Base-by-base conservation (phyloP, 2,329 filamentous ascomycete genomes). In the Rhexocercosporidium sp. region DNA sequence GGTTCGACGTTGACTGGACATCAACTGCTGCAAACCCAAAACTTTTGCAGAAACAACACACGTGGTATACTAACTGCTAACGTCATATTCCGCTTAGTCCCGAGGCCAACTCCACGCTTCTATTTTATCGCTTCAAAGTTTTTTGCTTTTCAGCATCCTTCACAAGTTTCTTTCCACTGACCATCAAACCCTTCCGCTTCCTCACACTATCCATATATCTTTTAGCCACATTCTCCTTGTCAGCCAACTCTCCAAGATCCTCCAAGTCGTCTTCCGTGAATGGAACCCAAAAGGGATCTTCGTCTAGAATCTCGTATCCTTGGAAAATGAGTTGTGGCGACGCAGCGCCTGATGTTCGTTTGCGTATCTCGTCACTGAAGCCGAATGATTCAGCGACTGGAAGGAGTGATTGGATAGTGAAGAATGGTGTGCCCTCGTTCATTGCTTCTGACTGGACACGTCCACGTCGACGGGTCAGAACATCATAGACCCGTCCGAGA, bases 271-370 rank as follows among this genome's bases (percentile, higher is more conserved):
- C 96, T 77, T 98, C 96, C 0, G 95, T 98, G 71, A 93, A 94
- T 1, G 96, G 96, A 56, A 97, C 94, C 96, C 96, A 99, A 82
- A 96, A 97, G 0, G 96, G 96, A 82, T 99, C 96, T 80, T 97
- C 91, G 78, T 98, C 94, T 1, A 98, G 84, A 73, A 97, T 87
- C 79, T 97, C 93, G 77, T 94, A 99, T 0, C 96, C 96, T 8
- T 92, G 88, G 77, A 98, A 99, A 69, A 97, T 91, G 44, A 99
- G 85, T 83, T 98, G 96, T 59, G 96, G 96, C 75, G 93, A 92
- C 0, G 96, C 96, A 3, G 92, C 93, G 3, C 96, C 96, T 7
- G 90, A 94, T 0, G 94, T 97, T 7, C 94, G 88, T 82, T 98
- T 98, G 66, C 96, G 89, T 82, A 99, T 98, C 80, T 99, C 96